Evolutionary conservation across 1,284 basidiomycete species (phyloP), one percentile per base, ranked within the genome.

Genomic region (Sporisorium graminicola): DNA sequence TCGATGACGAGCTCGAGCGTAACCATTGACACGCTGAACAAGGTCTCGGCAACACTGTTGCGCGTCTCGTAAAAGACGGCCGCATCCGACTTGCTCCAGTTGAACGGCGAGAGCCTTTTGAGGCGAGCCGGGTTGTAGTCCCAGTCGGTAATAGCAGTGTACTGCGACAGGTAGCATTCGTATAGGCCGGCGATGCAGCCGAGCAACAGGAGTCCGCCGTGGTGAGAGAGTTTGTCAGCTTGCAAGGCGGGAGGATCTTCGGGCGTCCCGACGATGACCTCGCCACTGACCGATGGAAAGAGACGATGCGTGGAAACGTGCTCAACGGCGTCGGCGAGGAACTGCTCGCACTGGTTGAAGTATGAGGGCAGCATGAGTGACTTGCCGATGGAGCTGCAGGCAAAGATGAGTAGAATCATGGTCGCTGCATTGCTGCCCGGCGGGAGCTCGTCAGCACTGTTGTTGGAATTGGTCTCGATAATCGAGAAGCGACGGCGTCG

Each of bases 281-380:
- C 73, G 31, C 67, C 73, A 14, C 26, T 67, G 26, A 58, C 50
- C 9, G 73, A 70, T 7, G 73, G 73, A 20, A 75, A 75, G 2
- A 70, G 55, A 5, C 73, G 67, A 31, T 70, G 67, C 10, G 64
- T 61, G 7, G 73, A 70, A 14, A 75, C 42, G 26, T 75, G 67
- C 53, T 70, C 63, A 10, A 75, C 64, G 18, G 73, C 73, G 44
- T 75, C 67, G 18, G 67, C 63, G 12, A 75, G 67, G 52, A 70
- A 75, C 33, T 75, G 67, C 51, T 75, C 73, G 60, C 67, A 70
- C 55, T 75, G 73, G 31, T 75, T 70, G 49, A 75, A 71, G 58
- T 75, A 75, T 12, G 73, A 75, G 1, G 73, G 67, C 43, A 75
- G 55, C 73, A 75, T 75, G n/a, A 75, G 63, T 33, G 66, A 70